Base-by-base conservation (phyloP, 352 stramenopile genomes). In the Pythium angustatum region DNA sequence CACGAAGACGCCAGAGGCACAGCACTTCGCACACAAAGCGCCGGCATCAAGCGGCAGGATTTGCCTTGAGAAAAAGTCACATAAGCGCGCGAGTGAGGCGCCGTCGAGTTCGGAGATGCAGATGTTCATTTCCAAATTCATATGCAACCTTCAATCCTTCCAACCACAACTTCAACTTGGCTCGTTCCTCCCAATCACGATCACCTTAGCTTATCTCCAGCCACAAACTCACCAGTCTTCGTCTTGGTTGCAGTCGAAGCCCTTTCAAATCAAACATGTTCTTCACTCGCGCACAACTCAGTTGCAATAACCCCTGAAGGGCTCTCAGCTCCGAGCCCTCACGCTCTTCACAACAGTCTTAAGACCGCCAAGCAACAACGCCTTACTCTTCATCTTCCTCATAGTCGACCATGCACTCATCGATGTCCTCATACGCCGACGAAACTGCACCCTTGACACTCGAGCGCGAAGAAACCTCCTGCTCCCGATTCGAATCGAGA, bases 361-460 rank as follows among this genome's bases (percentile, higher is more conserved):
- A n/a, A n/a, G n/a, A n/a, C n/a, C n/a, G n/a, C n/a, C n/a, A 40
- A 45, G 19, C 30, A 61, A 5, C 41, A 53, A 5, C 21, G 31
- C 19, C 14, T 70, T 72, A 81, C 58, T 85, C 77, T 48, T 91
- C 83, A 59, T 92, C 82, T 75, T 93, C 83, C 63, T 92, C 84
- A 57, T 91, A 93, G 71, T 93, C 84, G 54, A 93, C 84, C 67
- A 83, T 77, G 68, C 80, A 83, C 69, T 91, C 84, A 72, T 93
- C 82, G 66, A 90, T 85, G 54, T 86, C 80, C 48, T 81, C 80
- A 52, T 73, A 24, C 52, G 71, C 22, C 57, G 70, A 44, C 44
- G 72, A 34, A 7, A 58, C 50, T 12, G 36, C 71, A 33, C 41
- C 28, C 38, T 58, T 63, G 5, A n/a, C 2, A 22, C n/a, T 24